Base-by-base conservation (phyloP, 345 rosid species). In the Odontarrhena argentea region DNA sequence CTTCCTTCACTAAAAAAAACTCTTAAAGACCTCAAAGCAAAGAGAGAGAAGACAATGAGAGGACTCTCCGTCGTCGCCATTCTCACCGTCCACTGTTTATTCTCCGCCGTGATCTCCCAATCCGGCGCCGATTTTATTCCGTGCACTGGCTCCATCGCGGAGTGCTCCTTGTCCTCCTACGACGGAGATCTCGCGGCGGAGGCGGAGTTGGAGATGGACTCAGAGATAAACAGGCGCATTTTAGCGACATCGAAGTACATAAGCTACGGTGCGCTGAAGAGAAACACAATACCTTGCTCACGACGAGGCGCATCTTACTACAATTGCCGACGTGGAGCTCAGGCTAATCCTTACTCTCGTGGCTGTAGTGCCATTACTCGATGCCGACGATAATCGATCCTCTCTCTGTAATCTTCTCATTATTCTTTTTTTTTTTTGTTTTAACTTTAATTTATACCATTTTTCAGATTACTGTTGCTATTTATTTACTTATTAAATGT, bases 221-320 rank as follows among this genome's bases (percentile, higher is more conserved):
- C 91, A 3, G 99, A 87, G 83, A 91, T 62, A 77, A 87, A 47
- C 75, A 52, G 96, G 81, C 96, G 99, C 44, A 91, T 94, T 18
- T 81, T 94, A 70, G 90, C 89, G 0, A 62, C 79, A 1, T 59
- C 14, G 34, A 70, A 53, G 68, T 86, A 88, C 73, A 87, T 94
- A 13, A 83, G 96, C 92, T 88, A 88, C 76, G 92, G 89, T 28
- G 94, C 97, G 44, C 86, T 94, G 59, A 75, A 79, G 85, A 78
- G 87, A 74, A 79, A 84, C 87, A 69, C 71, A 15, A 85, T 88
- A 0, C 95, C 99, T 3, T 94, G 99, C 81, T 93, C 97, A 0
- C 60, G 86, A 6, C 87, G 96, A 7, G 96, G 99, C 22, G 85
- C 92, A 15, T 88, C 97, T 63, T 94, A 94, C 80, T 94, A 88